Evolutionary conservation across 768 basidiomycete species (phyloP).

Genomic region (Suillus occidentalis): DNA sequence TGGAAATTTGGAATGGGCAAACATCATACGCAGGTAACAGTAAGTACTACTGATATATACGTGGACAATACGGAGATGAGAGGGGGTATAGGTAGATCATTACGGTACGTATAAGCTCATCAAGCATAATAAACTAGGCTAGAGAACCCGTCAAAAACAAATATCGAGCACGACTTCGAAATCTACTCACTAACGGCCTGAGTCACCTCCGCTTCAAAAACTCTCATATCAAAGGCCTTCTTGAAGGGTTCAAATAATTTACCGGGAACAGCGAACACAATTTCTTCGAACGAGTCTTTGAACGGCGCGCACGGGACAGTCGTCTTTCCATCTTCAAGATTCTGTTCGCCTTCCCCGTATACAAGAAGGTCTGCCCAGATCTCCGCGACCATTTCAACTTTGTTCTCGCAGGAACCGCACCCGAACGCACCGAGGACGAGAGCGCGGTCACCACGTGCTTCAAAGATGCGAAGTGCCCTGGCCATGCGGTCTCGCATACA

Average conservation of each 20-base stretch:
- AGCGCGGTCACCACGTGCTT: conserved; percentile 37
- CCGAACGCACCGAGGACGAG: conserved; percentile 48
- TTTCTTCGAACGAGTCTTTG: conserved; percentile 39
- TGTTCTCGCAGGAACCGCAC: conserved; percentile 43
- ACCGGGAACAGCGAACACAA: conserved; percentile 45
- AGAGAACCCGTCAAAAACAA: not conserved
- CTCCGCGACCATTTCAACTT: conserved; percentile 39
- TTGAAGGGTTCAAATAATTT: conserved; percentile 38
- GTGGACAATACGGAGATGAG: not conserved
- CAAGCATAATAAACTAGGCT: not conserved
- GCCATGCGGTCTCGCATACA: conserved; percentile 52
- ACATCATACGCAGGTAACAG: not conserved
- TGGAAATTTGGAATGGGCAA: not conserved
- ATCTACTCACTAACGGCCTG: conserved; percentile 27
- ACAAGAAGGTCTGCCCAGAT: conserved; percentile 48
- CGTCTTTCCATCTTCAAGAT: conserved; percentile 15
- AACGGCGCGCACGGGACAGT: conserved; percentile 33
- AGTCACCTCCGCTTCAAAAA: conserved; percentile 38
- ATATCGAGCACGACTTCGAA: not conserved
- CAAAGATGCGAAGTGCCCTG: conserved; percentile 43
- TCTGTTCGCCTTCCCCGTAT: conserved; percentile 31
- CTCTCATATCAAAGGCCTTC: conserved; percentile 39
- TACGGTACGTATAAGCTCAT: not conserved
- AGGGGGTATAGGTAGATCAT: not conserved
- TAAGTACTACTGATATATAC: not conserved